These are phyloP conservation scores for Ophiosphaerella herpotricha DNA, from an alignment of 2,329 filamentous ascomycete species.

Conservation along the genomic window DNA sequence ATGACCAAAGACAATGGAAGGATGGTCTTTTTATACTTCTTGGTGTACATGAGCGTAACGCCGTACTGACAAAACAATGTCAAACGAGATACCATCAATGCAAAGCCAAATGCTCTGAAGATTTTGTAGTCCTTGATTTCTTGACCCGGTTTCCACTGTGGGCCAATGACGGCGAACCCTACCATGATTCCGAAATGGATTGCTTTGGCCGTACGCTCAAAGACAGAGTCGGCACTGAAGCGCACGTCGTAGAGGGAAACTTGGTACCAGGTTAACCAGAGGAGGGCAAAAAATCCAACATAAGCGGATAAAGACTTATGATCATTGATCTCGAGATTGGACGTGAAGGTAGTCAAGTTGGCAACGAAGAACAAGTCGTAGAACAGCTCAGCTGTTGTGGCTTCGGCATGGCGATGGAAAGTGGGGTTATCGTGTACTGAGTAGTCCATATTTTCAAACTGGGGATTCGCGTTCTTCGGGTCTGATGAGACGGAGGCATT, in stretches of 20 bases:
- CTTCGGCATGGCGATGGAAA: constrained; percentile 54
- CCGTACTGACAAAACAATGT: constrained; percentile 47
- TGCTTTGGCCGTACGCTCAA: constrained; percentile 63
- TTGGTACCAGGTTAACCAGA: constrained; percentile 73
- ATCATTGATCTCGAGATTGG: constrained; percentile 60
- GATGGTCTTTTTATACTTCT: constrained; percentile 32
- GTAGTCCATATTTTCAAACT: constrained; percentile 20
- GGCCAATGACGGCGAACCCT: constrained; percentile 65
- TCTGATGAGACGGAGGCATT: constrained; percentile 2
- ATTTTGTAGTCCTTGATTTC: constrained; percentile 49
- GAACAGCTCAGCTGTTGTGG: constrained; percentile 62
- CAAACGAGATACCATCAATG: constrained; percentile 45
- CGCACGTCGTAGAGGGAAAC: constrained; percentile 68
- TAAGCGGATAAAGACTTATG: constrained; percentile 49
- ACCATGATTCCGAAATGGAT: constrained; percentile 68
- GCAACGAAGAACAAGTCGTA: constrained; percentile 64
- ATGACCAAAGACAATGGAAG: constrained; percentile 43
- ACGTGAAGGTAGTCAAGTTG: constrained; percentile 67
- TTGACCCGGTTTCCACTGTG: constrained; percentile 44
- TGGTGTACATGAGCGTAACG: constrained; percentile 41
- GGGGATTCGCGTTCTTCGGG: constrained; percentile 5
- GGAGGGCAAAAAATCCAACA: constrained; percentile 60
- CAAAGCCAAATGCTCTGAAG: constrained; percentile 47
- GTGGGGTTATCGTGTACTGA: constrained; percentile 15
- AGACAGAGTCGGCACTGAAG: constrained; percentile 67